Evolutionary conservation across 2,329 filamentous ascomycete species (phyloP), one percentile per base, ranked within the genome.

Genomic region (Paecilomyces fulvus): DNA sequence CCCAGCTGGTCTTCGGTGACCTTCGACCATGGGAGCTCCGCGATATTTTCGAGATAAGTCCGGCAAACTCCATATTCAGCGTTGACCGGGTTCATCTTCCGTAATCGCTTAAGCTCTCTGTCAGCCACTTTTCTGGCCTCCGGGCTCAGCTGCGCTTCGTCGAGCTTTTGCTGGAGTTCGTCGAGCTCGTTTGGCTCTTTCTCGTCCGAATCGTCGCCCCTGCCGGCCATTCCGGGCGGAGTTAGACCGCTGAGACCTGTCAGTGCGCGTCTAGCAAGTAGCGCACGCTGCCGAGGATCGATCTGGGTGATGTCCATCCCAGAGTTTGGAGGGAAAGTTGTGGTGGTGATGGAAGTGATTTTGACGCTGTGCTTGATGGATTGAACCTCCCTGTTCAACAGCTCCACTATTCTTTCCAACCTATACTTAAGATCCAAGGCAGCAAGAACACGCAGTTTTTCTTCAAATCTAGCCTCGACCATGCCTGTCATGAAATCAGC

Each of bases 401-500:
- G 80, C 66, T 92, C 89, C 56, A 95, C 87, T 14, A 95, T 90
- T 64, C 86, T 87, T 60, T 88, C 84, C 55, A 97, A 80, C 37
- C 94, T 82, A 51, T 88, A 83, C 63, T 89, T 88, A 51, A 94
- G 79, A 64, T 92, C 85, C 4, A 95, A 74, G 0, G 91, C 85
- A n/a, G 90, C 84, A 33, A 99, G 78, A 14, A 99, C 83, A 56
- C 89, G 84, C 55, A 99, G 80, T 72, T 95, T 96, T 69, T 99
- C 94, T 70, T 96, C 90, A 61, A 95, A 88, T 9, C 85, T 88
- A 53, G 88, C 86, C 60, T 96, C 90, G 2, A 95, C 83, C 23
- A 97, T 83, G 68, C 96, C 95, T 43, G 90, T 87, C 90, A 99
- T 96, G 70, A 97, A 97, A 70, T 99, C 94, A 6, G 94, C 92